These are phyloP conservation scores for Penicillium fimorum DNA, from an alignment of 495 filamentous ascomycete species.

Conservation along the genomic window DNA sequence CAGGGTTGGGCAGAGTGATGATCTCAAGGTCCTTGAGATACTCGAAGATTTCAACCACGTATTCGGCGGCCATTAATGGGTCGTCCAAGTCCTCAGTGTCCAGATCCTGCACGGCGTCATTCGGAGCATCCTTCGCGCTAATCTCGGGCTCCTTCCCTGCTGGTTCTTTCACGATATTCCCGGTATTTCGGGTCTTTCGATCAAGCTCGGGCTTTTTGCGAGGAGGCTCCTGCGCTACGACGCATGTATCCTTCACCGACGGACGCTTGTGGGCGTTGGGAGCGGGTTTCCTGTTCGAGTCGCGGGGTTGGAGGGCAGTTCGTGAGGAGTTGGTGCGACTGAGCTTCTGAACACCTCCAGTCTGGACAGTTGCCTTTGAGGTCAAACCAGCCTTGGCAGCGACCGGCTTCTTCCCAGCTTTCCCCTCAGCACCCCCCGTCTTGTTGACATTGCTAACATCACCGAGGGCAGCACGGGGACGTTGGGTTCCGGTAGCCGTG, in stretches of 20 bases:
- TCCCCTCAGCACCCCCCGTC: constrained; percentile 58
- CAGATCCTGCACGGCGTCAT: constrained; percentile 60
- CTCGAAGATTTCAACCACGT: constrained; percentile 96
- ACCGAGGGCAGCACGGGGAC: constrained; percentile 76
- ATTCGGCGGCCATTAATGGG: constrained; percentile 96
- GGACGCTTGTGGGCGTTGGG: constrained; percentile 62
- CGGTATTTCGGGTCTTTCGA: constrained; percentile 43
- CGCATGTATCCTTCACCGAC: constrained; percentile 59
- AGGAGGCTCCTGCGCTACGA: constrained; percentile 55
- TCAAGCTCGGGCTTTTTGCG: constrained; percentile 50
- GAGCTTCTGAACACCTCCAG: constrained; percentile 77
- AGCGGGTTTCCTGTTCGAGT: constrained; percentile 58
- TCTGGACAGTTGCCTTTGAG: constrained; percentile 69
- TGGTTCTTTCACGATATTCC: background rate
- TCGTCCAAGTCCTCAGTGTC: constrained; percentile 88
- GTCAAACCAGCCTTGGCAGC: constrained; percentile 61
- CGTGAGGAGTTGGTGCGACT: constrained; percentile 64
- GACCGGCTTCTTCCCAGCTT: constrained; percentile 67
- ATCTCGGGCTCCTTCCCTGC: constrained; percentile 18
- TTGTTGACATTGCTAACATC: constrained; percentile 96
- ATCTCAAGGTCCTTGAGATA: constrained; percentile 87
- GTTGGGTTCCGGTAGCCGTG: constrained; percentile 44
- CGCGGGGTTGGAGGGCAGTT: constrained; percentile 57
- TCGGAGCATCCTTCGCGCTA: constrained; percentile 31
- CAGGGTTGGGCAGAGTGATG: constrained; percentile 78